Conservation (phyloP, 768 basidiomycete genomes). For the Panaeolus papilionaceus region DNA sequence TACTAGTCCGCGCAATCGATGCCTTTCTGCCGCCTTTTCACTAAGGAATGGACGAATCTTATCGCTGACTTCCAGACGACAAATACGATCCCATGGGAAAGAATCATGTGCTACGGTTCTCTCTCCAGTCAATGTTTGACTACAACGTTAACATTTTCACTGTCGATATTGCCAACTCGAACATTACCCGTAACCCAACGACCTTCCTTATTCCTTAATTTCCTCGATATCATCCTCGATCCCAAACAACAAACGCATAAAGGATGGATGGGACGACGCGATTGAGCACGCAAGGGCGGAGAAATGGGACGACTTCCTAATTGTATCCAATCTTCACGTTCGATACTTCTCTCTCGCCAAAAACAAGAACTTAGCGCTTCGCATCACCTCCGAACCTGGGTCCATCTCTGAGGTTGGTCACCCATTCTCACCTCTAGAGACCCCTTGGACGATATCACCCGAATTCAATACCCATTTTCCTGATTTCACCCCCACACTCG, state of each 20-base stretch:
- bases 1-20: background rate
- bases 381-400: background rate
- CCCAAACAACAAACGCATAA: background rate
- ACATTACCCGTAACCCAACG: background rate
- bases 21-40: background rate
- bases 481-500: background rate
- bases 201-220: background rate
- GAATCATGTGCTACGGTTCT: background rate
- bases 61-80: background rate
- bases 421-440: background rate
- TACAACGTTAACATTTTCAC: constrained; percentile 2
- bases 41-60: background rate
- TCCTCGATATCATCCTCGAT: background rate
- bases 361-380: background rate
- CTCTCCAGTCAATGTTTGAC: constrained; percentile 3
- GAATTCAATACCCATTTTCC: background rate
- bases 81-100: background rate
- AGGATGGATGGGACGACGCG: background rate
- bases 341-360: background rate
- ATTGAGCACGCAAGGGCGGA: constrained; percentile 8
- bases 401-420: background rate
- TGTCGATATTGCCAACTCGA: background rate
- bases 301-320: constrained; percentile 9
- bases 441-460: background rate
- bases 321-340: background rate